Evolutionary conservation across 768 basidiomycete species (phyloP).

Genomic region (Harrya chromipes): DNA sequence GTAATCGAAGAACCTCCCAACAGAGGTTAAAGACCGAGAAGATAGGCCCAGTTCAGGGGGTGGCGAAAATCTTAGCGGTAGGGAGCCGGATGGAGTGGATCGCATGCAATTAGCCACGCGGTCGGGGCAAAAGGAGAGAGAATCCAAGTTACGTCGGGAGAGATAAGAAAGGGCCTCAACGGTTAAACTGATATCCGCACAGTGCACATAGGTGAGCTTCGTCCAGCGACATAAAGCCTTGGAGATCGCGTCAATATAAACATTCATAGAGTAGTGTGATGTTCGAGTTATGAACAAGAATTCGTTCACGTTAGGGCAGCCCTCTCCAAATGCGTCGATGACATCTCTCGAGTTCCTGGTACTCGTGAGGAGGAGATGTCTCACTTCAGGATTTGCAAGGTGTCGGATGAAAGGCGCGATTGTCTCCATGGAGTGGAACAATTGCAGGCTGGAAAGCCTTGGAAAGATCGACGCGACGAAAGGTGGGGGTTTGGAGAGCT

Average conservation of each 20-base stretch:
- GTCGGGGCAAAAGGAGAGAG: too few relatives aligned
- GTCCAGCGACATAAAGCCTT: constrained; percentile 7
- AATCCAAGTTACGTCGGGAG: not conserved
- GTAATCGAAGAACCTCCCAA: constrained; percentile 1
- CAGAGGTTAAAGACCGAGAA: not conserved
- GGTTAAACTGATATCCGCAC: not conserved
- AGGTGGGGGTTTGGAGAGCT: not conserved
- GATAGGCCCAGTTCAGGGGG: not conserved
- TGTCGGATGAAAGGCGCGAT: constrained; percentile 10
- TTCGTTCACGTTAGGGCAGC: not conserved
- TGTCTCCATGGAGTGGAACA: not conserved
- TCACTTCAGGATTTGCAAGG: constrained; percentile 1
- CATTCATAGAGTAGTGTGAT: not conserved
- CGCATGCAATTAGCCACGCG: too few relatives aligned
- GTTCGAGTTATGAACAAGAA: not conserved
- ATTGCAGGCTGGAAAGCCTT: constrained; percentile 4
- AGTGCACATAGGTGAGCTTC: constrained; percentile 1
- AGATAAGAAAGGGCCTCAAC: constrained; percentile 1
- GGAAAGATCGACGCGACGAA: constrained; percentile 4
- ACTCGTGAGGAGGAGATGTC: not conserved
- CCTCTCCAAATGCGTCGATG: not conserved
- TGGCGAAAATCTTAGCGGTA: not conserved
- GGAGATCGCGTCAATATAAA: not conserved
- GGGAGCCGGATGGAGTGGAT: not conserved
- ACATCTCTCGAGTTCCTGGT: not conserved